These are phyloP conservation scores for Penicillium paxilli DNA, from an alignment of 495 filamentous ascomycete genomes.

Conservation along the genomic window DNA sequence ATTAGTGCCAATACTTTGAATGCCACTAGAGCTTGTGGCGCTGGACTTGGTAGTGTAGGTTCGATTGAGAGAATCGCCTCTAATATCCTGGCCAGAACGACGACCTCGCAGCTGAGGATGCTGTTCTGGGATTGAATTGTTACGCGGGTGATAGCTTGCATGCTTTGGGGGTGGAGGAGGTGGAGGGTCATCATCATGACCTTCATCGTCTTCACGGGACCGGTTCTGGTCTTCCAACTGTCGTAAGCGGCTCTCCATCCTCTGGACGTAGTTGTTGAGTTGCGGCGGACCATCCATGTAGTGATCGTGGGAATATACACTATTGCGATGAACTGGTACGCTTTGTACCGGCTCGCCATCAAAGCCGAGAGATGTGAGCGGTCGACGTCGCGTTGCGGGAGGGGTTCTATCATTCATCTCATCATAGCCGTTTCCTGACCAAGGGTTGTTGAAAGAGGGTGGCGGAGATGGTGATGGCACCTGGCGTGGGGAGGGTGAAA, in stretches of 20 bases:
- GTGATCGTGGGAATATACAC: slow-evolving; percentile 43
- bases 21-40: slow-evolving; percentile 68
- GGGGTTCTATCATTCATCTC: slow-evolving; percentile 44
- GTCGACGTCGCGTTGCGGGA: slow-evolving; percentile 42
- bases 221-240: slow-evolving; percentile 66
- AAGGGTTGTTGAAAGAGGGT: slow-evolving; percentile 67
- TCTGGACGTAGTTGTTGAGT: slow-evolving; percentile 79
- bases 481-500: slow-evolving; percentile 47
- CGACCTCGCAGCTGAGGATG: slow-evolving; percentile 53
- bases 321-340: slow-evolving; percentile 31
- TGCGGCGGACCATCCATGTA: slow-evolving; percentile 64
- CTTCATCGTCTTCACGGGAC: slow-evolving; percentile 35
- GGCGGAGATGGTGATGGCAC: slow-evolving; percentile 47
- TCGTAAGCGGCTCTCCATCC: slow-evolving; percentile 81
- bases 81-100: slow-evolving; percentile 83
- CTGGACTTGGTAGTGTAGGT: slow-evolving; percentile 87
- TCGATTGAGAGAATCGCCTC: slow-evolving; percentile 65
- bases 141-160: slow-evolving; percentile 39
- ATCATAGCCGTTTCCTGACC: slow-evolving; percentile 90
- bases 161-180: slow-evolving; percentile 66
- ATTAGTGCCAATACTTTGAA: slow-evolving; percentile 71
- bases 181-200: slow-evolving; percentile 49
- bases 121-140: slow-evolving; percentile 46
- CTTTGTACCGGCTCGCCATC: slow-evolving; percentile 25
- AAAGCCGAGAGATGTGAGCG: slow-evolving; percentile 74